Conservation (phyloP, 1,284 basidiomycete species). For the Microbotryum scabiosae region DNA sequence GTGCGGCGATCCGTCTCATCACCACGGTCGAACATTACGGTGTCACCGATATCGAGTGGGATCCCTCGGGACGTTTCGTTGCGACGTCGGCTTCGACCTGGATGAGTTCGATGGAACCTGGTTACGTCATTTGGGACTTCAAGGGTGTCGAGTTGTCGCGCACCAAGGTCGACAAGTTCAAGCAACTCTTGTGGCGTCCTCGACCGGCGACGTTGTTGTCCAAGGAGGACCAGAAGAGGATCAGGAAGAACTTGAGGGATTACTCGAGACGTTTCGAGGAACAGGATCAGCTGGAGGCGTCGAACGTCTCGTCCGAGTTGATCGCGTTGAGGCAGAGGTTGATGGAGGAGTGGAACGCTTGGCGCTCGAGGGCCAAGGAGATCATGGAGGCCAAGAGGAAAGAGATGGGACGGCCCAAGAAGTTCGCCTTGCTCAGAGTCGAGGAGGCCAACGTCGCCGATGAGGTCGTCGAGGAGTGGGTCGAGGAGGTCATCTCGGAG, state of each 20-base stretch:
- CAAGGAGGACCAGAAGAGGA: constrained; percentile 79
- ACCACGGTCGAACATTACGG: constrained; percentile 90
- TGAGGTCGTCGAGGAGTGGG: constrained; percentile 74
- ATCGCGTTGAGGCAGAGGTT: constrained; percentile 83
- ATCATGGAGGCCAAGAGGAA: constrained; percentile 54
- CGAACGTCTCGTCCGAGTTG: constrained; percentile 85
- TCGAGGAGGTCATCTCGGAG: constrained; percentile 59
- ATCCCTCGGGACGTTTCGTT: constrained; percentile 89
- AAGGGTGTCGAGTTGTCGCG: constrained; percentile 85
- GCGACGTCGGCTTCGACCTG: constrained; percentile 90
- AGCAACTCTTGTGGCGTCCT: constrained; percentile 98
- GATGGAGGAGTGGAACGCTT: constrained; percentile 98
- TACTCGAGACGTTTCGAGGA: constrained; percentile 90
- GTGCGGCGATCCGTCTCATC: constrained; percentile 76
- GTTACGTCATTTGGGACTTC: constrained; percentile 97
- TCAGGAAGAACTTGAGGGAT: constrained; percentile 85
- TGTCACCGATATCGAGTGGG: constrained; percentile 97
- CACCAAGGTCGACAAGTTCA: constrained; percentile 81
- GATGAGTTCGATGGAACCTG: constrained; percentile 91
- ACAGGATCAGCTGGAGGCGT: constrained; percentile 91
- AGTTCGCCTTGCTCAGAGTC: constrained; percentile 51
- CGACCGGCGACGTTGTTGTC: constrained; percentile 77
- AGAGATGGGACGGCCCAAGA: constrained; percentile 48
- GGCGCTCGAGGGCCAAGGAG: constrained; percentile 47
- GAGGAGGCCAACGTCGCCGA: constrained; percentile 90